Evolutionary conservation across 305 asterid species (phyloP).

Genomic region (Fraxinus sp.): DNA sequence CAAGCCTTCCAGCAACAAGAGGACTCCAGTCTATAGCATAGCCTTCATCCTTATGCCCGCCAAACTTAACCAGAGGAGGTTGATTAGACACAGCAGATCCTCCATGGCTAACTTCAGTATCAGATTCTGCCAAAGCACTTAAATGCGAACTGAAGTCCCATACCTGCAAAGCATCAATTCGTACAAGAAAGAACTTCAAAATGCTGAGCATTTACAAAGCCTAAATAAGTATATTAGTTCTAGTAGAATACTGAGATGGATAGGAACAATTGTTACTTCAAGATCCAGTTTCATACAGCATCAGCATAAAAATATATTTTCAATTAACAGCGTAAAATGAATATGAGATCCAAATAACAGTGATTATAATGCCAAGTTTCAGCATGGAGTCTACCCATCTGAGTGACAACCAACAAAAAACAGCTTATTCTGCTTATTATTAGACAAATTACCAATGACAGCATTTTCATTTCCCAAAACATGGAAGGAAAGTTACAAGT

Average conservation of each 20-base stretch:
- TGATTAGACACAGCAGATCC: constrained; percentile 52
- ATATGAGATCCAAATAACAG: background rate
- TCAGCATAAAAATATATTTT: background rate
- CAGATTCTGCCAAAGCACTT: constrained; percentile 61
- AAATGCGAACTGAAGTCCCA: constrained; percentile 89
- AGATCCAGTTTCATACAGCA: background rate
- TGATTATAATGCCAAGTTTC: background rate
- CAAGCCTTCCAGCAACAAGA: constrained; percentile 81
- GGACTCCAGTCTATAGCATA: constrained; percentile 96
- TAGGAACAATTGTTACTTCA: background rate
- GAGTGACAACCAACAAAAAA: background rate
- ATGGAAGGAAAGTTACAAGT: background rate
- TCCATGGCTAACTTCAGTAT: constrained; percentile 39
- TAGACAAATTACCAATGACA: background rate
- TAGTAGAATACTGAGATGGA: background rate
- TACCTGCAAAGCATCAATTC: constrained; percentile 44
- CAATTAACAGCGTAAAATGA: background rate
- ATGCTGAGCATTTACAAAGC: background rate
- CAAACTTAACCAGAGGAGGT: constrained; percentile 66
- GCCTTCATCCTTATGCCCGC: constrained; percentile 93
- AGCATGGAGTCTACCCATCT: background rate
- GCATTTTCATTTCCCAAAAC: background rate
- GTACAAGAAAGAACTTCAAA: constrained; percentile 4
- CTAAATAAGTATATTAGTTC: background rate
- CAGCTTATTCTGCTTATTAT: background rate